Percentiles rank a stretch among this genome's conserved stretches.
phyloP scores from a whole-genome alignment of 768 basidiomycete genomes.

The Leccinum disarticulatum region DNA sequence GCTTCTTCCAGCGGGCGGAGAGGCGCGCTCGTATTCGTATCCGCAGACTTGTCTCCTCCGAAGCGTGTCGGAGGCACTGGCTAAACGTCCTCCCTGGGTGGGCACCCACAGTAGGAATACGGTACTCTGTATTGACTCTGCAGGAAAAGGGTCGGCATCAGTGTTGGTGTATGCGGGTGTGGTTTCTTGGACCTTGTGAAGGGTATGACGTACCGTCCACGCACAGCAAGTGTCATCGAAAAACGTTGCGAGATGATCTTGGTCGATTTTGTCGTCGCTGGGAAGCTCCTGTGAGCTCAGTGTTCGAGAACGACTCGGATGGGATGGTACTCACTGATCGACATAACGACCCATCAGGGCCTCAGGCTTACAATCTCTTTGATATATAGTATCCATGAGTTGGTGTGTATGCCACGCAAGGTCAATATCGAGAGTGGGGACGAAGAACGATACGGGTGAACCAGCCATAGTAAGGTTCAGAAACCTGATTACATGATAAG shows the following conservation, averaged over 20 bases:
- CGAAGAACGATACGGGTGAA: slow-evolving; percentile 43
- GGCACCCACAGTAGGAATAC: slow-evolving; percentile 62
- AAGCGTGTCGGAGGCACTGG: slow-evolving; percentile 38
- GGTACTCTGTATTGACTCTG: slow-evolving; percentile 48
- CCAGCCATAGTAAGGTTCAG: slow-evolving; percentile 48
- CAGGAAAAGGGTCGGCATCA: neutral
- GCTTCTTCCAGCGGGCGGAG: slow-evolving; percentile 37
- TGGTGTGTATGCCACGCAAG: slow-evolving; percentile 76
- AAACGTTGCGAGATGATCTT: slow-evolving; percentile 41
- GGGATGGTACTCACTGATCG: slow-evolving; percentile 45
- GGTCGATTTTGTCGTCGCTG: slow-evolving; percentile 55
- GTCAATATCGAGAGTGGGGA: slow-evolving; percentile 69
- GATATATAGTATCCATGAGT: slow-evolving; percentile 45
- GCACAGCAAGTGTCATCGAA: slow-evolving; percentile 52
- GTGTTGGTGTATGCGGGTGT: neutral
- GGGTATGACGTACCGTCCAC: slow-evolving; percentile 40
- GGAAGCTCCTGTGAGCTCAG: neutral
- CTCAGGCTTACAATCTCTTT: slow-evolving; percentile 34
- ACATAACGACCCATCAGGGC: slow-evolving; percentile 43
- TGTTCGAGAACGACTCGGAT: too few species aligned
- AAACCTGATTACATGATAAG: slow-evolving; percentile 33
- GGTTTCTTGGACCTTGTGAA: neutral
- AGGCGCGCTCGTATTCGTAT: slow-evolving; percentile 4
- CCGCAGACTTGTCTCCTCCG: neutral
- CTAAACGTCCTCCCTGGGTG: slow-evolving; percentile 44